phyloP scores from a whole-genome alignment of 148 eudicot species.

The Suaeda aralocaspica region DNA sequence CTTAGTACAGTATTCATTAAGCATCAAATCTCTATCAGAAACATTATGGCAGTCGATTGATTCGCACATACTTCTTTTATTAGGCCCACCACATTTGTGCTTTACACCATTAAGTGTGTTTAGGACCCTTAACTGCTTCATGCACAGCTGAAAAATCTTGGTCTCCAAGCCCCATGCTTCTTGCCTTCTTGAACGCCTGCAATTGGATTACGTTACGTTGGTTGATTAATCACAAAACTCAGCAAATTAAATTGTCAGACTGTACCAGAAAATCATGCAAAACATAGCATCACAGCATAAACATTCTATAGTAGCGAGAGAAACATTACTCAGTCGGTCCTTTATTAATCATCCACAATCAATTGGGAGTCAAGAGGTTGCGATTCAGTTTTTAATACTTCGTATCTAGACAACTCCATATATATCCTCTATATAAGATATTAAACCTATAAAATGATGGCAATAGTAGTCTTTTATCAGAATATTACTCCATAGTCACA shows the following conservation, averaged over 20 bases:
- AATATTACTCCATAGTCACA: no score
- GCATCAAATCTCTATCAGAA: background rate
- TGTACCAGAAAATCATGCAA: background rate
- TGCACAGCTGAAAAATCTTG: slow-evolving; percentile 90
- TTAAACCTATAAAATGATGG: background rate
- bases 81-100: background rate
- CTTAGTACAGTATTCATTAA: no score
- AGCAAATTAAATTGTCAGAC: no score
- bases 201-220: background rate
- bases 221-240: background rate
- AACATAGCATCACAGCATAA: no score
- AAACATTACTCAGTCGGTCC: no score
- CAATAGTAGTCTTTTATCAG: background rate
- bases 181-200: slow-evolving; percentile 88
- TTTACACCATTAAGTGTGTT: slow-evolving; percentile 31
- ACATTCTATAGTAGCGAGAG: no score
- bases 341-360: no score
- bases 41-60: background rate
- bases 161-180: slow-evolving; percentile 86
- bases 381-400: no score
- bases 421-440: background rate
- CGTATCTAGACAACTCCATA: no score
- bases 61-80: background rate
- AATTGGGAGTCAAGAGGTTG: no score
- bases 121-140: slow-evolving; percentile 57